Evolutionary conservation across 768 basidiomycete species (phyloP).

Genomic region (Leccinum imitatum): DNA sequence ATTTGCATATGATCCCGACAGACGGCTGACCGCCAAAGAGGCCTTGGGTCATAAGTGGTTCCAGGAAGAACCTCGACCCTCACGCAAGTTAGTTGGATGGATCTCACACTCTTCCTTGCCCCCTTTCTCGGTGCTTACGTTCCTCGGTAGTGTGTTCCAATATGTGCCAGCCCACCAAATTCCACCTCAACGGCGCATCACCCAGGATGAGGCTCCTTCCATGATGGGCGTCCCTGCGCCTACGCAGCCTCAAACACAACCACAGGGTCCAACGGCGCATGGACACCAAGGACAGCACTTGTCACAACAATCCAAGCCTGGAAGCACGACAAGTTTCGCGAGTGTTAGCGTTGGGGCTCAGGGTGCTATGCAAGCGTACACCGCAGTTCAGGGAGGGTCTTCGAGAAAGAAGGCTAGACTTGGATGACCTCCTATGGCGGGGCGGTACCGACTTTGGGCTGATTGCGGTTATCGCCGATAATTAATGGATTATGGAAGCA

Average conservation of each 20-base stretch:
- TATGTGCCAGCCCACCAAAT: conserved; percentile 60
- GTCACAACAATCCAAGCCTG: conserved; percentile 46
- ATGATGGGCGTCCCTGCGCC: conserved; percentile 69
- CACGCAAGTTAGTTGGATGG: conserved; percentile 65
- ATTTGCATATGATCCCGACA: conserved; percentile 90
- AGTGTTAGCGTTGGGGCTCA: conserved; percentile 57
- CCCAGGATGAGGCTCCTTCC: conserved; percentile 88
- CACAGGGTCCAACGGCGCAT: conserved; percentile 44
- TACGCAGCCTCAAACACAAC: conserved; percentile 42
- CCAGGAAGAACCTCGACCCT: conserved; percentile 83
- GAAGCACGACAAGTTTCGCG: conserved; percentile 62
- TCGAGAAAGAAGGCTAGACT: conserved; percentile 63
- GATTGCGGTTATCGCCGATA: background rate
- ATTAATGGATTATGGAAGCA: background rate
- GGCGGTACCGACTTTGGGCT: background rate
- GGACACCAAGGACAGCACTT: conserved; percentile 45
- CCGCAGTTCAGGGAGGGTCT: conserved; percentile 35
- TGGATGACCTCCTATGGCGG: conserved; percentile 32
- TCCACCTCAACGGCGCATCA: conserved; percentile 86
- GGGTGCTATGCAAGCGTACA: conserved; percentile 32
- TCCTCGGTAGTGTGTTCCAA: conserved; percentile 65
- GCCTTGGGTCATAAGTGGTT: conserved; percentile 91
- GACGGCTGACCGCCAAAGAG: conserved; percentile 77
- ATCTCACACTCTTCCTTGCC: background rate
- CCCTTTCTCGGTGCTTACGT: conserved; percentile 7